A percentile compares a stretch with the other conserved stretches of the same genome.
Conservation (phyloP, 495 filamentous ascomycete genomes). For the Tuber borchii region DNA sequence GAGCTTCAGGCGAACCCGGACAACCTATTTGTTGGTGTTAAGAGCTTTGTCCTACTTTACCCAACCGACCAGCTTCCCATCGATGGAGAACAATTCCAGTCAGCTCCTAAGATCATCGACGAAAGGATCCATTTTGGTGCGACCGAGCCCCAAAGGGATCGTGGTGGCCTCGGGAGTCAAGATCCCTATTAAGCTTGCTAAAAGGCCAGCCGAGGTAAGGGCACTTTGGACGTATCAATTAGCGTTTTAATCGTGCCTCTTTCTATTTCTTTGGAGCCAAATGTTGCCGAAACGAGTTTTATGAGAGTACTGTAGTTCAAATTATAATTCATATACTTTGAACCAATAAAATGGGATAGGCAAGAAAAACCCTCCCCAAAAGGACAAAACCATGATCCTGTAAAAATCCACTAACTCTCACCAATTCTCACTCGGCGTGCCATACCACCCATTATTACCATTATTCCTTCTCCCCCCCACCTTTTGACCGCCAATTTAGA, state of each 20-base stretch:
- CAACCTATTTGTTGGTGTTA: not conserved
- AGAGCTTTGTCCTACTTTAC: constrained; percentile 1
- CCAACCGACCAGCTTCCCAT: not conserved
- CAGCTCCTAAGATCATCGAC: not conserved
- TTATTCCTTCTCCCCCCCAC: not conserved
- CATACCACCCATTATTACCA: not conserved
- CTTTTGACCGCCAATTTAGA: not conserved
- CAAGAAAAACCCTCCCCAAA: not conserved
- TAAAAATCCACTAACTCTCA: not conserved
- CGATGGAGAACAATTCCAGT: not conserved
- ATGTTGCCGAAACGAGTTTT: not conserved
- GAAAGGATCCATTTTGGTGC: not conserved
- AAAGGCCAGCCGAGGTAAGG: not conserved
- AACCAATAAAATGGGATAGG: not conserved
- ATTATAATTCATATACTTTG: not conserved
- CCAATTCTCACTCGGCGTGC: not conserved
- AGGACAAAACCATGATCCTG: not conserved
- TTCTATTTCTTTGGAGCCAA: not conserved
- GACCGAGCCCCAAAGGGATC: not conserved
- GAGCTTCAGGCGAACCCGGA: not conserved
- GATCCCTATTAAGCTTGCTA: not conserved
- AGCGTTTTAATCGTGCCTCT: not conserved
- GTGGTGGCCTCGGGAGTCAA: not conserved
- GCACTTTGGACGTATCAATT: not conserved
- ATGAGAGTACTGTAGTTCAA: not conserved